Evolutionary conservation across 2,329 filamentous ascomycete species (phyloP).

Genomic region (Hymenoscyphus occultus): DNA sequence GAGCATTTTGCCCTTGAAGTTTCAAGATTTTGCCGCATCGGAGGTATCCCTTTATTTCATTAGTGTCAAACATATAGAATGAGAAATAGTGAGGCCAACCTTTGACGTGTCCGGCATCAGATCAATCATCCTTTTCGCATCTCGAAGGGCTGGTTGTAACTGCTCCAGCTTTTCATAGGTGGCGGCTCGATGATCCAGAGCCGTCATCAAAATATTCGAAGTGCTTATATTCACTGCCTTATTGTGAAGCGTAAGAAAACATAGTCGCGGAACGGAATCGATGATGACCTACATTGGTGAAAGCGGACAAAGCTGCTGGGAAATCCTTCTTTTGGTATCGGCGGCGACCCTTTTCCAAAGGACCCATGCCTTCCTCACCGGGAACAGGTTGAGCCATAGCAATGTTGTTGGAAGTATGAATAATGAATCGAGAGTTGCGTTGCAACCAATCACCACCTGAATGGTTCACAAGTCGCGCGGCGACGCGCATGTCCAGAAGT

Average conservation of each 20-base stretch:
- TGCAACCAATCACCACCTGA: neutral
- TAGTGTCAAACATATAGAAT: neutral
- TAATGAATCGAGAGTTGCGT: neutral
- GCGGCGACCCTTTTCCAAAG: slow-evolving; percentile 30
- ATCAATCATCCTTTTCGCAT: slow-evolving; percentile 37
- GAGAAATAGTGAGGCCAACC: slow-evolving; percentile 17
- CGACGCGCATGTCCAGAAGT: neutral
- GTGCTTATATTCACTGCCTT: slow-evolving; percentile 31
- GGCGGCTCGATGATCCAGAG: slow-evolving; percentile 37
- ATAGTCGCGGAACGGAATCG: too few relatives aligned
- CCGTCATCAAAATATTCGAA: slow-evolving; percentile 30
- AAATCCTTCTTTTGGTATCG: slow-evolving; percentile 34
- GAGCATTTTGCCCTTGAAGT: slow-evolving; percentile 29
- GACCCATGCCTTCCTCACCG: slow-evolving; percentile 29
- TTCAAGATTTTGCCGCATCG: slow-evolving; percentile 36
- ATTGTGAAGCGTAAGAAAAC: slow-evolving; percentile 7
- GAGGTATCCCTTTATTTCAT: slow-evolving; percentile 34
- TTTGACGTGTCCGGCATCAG: slow-evolving; percentile 33
- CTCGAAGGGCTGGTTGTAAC: slow-evolving; percentile 31
- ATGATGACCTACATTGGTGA: slow-evolving; percentile 19
- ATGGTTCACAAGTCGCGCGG: neutral
- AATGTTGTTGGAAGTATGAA: neutral
- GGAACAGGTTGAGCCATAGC: slow-evolving; percentile 14
- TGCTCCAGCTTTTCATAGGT: slow-evolving; percentile 35
- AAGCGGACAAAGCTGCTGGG: slow-evolving; percentile 17